Evolutionary conservation across 1,284 basidiomycete genomes (phyloP).

Genomic region (Rhodotorula sp.): DNA sequence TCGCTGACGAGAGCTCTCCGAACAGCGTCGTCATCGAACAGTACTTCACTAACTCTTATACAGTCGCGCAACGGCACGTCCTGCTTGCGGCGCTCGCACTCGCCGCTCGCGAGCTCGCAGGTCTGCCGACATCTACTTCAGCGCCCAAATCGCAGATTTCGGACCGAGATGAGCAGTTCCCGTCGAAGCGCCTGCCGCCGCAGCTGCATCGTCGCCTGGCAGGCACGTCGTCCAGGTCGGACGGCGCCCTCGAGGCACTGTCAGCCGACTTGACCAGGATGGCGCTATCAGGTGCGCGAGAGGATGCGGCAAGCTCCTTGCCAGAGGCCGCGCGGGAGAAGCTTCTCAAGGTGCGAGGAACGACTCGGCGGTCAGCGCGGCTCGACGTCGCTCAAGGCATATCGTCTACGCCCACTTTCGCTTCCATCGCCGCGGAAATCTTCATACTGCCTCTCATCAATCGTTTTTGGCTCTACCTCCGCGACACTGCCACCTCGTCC

Average conservation of each 20-base stretch:
- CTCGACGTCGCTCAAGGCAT: background rate
- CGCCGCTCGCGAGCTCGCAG: constrained; percentile 79
- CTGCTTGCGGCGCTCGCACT: constrained; percentile 82
- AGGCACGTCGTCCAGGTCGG: background rate
- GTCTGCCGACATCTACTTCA: constrained; percentile 49
- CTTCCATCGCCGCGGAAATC: constrained; percentile 73
- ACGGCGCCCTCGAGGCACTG: constrained; percentile 51
- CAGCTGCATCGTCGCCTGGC: constrained; percentile 20
- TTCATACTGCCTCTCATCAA: constrained; percentile 86
- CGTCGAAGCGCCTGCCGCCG: constrained; percentile 21
- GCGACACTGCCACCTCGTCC: constrained; percentile 69
- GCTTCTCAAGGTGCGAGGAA: constrained; percentile 61
- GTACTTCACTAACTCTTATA: constrained; percentile 89
- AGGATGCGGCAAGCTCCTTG: constrained; percentile 53
- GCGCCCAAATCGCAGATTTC: too few relatives aligned
- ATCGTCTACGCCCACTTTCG: constrained; percentile 52
- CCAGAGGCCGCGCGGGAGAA: constrained; percentile 68
- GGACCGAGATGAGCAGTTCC: constrained; percentile 1
- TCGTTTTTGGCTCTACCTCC: constrained; percentile 83
- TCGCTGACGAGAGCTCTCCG: background rate
- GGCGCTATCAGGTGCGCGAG: constrained; percentile 60
- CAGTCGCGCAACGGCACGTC: constrained; percentile 73
- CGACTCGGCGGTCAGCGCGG: background rate
- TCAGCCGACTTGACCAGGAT: constrained; percentile 60
- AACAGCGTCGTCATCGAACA: constrained; percentile 79